Conservation (phyloP, 257 asterid species). For the Salvia rosmarinus region DNA sequence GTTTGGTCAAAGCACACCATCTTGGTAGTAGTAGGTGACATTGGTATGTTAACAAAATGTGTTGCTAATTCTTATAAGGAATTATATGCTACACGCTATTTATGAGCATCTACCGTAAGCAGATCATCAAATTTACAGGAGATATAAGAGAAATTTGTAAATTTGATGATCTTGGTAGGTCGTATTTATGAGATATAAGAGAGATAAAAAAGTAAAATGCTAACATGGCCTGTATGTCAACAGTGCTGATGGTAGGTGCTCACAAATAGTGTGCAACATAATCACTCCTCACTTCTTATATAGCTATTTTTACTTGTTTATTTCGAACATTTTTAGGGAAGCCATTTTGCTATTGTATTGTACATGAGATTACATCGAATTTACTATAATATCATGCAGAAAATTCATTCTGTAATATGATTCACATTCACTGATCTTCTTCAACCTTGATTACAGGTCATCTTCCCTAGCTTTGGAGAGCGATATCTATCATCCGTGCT, state of each 20-base stretch:
- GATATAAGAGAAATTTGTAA: no score
- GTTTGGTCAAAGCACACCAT: not conserved
- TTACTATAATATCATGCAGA: not conserved
- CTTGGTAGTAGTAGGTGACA: not conserved
- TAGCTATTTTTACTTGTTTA: not conserved
- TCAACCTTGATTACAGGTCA: conserved; percentile 45
- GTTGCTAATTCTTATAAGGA: not conserved
- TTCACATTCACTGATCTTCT: not conserved
- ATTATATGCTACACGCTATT: no score
- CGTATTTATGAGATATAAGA: no score
- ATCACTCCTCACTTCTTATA: not conserved
- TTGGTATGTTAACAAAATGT: not conserved
- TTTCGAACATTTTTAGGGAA: not conserved
- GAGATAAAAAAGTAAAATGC: no score
- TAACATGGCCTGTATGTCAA: no score
- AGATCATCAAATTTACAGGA: no score
- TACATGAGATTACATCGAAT: not conserved
- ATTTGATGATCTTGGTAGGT: no score
- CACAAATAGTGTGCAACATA: no score
- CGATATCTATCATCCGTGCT: conserved; percentile 86
- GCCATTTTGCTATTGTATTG: no score
- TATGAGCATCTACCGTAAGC: no score
- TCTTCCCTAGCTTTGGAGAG: conserved; percentile 94
- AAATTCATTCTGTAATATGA: not conserved
- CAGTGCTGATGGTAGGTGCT: no score